Evolutionary conservation across 805 yeast genomes (phyloP), one percentile per base, ranked within the genome.

Genomic region (Ogataea ganodermae): DNA sequence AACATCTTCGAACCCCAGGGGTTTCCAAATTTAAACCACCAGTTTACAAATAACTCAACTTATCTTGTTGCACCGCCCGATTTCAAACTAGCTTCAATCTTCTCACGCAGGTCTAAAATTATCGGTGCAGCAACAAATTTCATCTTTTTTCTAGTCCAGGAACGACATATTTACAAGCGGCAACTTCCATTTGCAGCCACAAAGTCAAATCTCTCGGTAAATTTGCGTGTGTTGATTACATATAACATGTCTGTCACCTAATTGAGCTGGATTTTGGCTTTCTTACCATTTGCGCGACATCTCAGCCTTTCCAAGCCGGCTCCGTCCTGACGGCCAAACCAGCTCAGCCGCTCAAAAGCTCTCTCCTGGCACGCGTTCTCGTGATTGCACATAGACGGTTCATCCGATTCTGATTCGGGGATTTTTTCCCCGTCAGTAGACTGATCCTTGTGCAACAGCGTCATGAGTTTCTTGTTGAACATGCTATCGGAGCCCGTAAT

Each of bases 401-500:
- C 33, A n/a, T n/a, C n/a, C 22, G 35, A n/a, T 14, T 46, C 45
- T 20, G 14, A 9, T 10, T 12, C 33, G 14, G 14, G 39, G 9
- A 9, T 16, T 12, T 35, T 35, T 5, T 33, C 21, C 12, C 36
- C 45, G n/a, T 32, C 32, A 16, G 14, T 13, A 13, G 23, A 6
- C 22, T 22, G 23, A 17, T 41, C 51, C 41, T 45, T 46, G 22
- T 47, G 49, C 8, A 55, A 41, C 8, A 55, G 40, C 3, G 51
- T 42, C 47, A 51, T 48, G 28, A 55, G 30, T 27, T 55, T 55
- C 27, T 31, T 44, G 35, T 52, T 50, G 44, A 50, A 55, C 45
- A 48, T 46, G 30, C 45, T 46, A 36, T 52, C 56, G 3, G 57
- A 49, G 7, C 55, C 59, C 6, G 55, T 20, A 2, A 52, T 47